Conservation (phyloP, 495 filamentous ascomycete genomes). For the Chaetomidium leptoderma region DNA sequence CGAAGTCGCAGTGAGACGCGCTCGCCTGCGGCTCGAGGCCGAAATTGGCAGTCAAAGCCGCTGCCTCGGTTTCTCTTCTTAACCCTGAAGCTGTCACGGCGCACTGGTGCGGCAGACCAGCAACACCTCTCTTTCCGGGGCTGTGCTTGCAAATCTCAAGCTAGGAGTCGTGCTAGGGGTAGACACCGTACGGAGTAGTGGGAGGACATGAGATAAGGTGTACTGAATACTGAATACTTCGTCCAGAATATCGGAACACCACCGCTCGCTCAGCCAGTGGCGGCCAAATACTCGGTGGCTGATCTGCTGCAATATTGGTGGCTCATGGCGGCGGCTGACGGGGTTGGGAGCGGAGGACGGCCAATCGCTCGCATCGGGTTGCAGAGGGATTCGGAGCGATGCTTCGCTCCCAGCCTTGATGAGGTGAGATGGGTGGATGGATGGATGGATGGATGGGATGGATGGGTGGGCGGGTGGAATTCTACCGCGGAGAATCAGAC, state of each 20-base stretch:
- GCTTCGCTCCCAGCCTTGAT: neutral
- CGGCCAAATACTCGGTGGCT: slow-evolving; percentile 3
- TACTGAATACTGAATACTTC: too few relatives aligned
- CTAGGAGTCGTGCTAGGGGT: too few relatives aligned
- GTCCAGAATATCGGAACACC: too few relatives aligned
- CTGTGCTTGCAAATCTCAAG: too few relatives aligned
- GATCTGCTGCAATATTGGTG: neutral
- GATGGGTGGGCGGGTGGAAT: neutral
- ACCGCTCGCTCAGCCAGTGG: neutral
- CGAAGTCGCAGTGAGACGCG: neutral
- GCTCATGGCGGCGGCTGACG: neutral
- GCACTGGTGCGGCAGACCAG: neutral
- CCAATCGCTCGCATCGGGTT: too few relatives aligned
- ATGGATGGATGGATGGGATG: neutral
- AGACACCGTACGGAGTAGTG: too few relatives aligned
- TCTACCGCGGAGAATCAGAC: too few relatives aligned
- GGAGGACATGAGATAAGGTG: too few relatives aligned
- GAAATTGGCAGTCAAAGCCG: neutral
- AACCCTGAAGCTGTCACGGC: neutral
- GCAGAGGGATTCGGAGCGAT: too few relatives aligned
- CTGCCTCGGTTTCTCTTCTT: neutral
- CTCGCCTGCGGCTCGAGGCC: neutral
- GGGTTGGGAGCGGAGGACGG: neutral
- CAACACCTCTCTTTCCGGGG: neutral
- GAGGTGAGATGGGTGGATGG: slow-evolving; percentile 1